Evolutionary conservation across 352 stramenopile genomes (phyloP), one percentile per base, ranked within the genome.

Genomic region (Pythium volutum): DNA sequence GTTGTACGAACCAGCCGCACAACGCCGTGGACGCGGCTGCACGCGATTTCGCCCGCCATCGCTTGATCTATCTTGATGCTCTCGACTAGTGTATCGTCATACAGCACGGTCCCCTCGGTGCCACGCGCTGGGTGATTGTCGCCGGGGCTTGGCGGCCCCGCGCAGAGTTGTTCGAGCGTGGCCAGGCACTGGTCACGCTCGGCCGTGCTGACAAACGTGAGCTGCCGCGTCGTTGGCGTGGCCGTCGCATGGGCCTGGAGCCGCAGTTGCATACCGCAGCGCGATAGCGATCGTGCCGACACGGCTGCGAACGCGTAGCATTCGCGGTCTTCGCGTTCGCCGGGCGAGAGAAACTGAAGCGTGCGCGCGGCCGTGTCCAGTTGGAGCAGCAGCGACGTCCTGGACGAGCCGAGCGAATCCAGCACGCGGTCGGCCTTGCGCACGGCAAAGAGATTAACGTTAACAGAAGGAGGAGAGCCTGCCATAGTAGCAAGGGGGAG

Each of bases 371-470:
- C 78, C 18, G 81, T 78, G 59, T 93, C 85, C n/a, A 95, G 81
- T 58, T 90, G 78, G 8, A 95, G 57, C 62, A 88, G 81, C 46
- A 93, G 88, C 52, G 81, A 88, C 18, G 85, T 75, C 29, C 84
- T 84, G 57, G 91, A 90, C 65, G 76, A 88, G n/a, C 81, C 80
- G 5, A 93, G 67, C 52, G 88, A 87, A 64, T 91, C 80, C 26
- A 95, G 57, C 47, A 95, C 73, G 47, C 74, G 88, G 69, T 95
- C 85, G 9, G 77, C 82, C 55, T 92, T 95, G 62, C 87, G 88
- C 59, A 93, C 85, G n/a, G 85, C 91, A 58, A 95, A 36, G 31
- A 36, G 31, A 36, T n/a, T n/a, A n/a, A n/a, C n/a, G n/a, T n/a
- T n/a, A n/a, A n/a, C n/a, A n/a, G n/a, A n/a, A n/a, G n/a, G n/a